Percentiles rank a stretch among this genome's conserved stretches.
Evolutionary conservation across 2,329 filamentous ascomycete species (phyloP).

Genomic region (Talaromyces sp.): DNA sequence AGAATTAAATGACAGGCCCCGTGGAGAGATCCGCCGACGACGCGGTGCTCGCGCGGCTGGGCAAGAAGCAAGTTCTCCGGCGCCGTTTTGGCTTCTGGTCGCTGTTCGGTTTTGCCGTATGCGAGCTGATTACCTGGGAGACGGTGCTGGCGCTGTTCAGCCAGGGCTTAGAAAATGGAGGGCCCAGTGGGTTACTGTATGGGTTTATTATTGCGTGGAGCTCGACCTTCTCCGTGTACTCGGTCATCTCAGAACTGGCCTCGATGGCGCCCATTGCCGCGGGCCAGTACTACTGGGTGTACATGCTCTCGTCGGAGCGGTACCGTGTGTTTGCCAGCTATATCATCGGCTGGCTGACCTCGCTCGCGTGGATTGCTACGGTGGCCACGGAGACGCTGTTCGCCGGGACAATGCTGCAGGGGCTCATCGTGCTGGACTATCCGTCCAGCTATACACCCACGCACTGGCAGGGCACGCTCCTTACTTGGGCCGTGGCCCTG

Average conservation of each 20-base stretch:
- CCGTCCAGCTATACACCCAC: slow-evolving; percentile 30
- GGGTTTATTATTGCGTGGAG: slow-evolving; percentile 50
- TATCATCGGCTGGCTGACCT: slow-evolving; percentile 40
- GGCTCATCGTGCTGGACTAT: slow-evolving; percentile 40
- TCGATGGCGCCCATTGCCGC: slow-evolving; percentile 44
- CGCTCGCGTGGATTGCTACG: slow-evolving; percentile 39
- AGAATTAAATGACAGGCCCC: slow-evolving; percentile 5
- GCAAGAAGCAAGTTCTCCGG: slow-evolving; percentile 43
- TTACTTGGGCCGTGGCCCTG: slow-evolving; percentile 35
- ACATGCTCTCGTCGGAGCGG: slow-evolving; percentile 38
- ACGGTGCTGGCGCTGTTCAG: slow-evolving; percentile 41
- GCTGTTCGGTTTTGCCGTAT: slow-evolving; percentile 41
- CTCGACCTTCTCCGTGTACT: slow-evolving; percentile 44
- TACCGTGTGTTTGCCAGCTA: slow-evolving; percentile 40
- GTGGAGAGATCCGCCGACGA: slow-evolving; percentile 22
- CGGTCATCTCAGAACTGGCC: slow-evolving; percentile 42
- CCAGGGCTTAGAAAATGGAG: slow-evolving; percentile 40
- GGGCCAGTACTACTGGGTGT: slow-evolving; percentile 44
- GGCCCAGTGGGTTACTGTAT: slow-evolving; percentile 46
- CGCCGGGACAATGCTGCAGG: slow-evolving; percentile 42
- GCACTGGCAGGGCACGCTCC: slow-evolving; percentile 41
- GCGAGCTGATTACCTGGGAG: slow-evolving; percentile 43
- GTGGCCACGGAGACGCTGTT: slow-evolving; percentile 40
- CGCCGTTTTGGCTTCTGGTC: slow-evolving; percentile 40
- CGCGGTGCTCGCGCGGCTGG: slow-evolving; percentile 35